Conservation (phyloP, 176 grass and related monocot species). For the Guadua angustifolia region DNA sequence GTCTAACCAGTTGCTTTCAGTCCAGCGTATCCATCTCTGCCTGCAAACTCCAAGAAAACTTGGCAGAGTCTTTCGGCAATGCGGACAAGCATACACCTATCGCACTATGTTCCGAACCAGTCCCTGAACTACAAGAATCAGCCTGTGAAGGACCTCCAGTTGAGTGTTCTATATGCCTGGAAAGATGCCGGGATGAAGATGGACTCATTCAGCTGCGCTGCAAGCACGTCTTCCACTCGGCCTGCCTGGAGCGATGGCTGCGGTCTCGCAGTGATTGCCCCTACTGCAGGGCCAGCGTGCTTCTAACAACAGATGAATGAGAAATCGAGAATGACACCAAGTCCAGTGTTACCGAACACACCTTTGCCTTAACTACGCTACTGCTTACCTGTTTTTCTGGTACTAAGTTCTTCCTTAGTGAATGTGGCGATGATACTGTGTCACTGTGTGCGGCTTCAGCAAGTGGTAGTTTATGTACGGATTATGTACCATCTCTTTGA, state of each 20-base stretch:
- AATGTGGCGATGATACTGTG: background rate
- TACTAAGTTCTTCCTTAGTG: background rate
- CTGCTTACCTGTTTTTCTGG: constrained; percentile 23
- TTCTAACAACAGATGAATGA: constrained; percentile 37
- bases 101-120: background rate
- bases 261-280: constrained; percentile 59
- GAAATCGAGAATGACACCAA: constrained; percentile 14
- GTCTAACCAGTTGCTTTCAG: constrained; percentile 41
- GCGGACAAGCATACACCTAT: background rate
- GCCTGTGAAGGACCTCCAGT: constrained; percentile 12
- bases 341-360: background rate
- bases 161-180: constrained; percentile 78
- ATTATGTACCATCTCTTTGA: too few relatives aligned
- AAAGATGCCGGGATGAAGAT: constrained; percentile 43
- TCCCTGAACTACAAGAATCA: constrained; percentile 16
- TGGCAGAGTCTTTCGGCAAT: background rate
- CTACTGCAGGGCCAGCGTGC: constrained; percentile 58
- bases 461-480: background rate
- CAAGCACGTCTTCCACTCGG: constrained; percentile 70
- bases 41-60: constrained; percentile 1
- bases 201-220: constrained; percentile 59
- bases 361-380: constrained; percentile 7
- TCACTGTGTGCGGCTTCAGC: background rate
- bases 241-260: constrained; percentile 66
- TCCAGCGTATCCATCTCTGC: background rate